These are phyloP conservation scores for Kalanchoe fedtschenkoi DNA, from an alignment of 164 flowering plant genomes.

Conservation along the genomic window DNA sequence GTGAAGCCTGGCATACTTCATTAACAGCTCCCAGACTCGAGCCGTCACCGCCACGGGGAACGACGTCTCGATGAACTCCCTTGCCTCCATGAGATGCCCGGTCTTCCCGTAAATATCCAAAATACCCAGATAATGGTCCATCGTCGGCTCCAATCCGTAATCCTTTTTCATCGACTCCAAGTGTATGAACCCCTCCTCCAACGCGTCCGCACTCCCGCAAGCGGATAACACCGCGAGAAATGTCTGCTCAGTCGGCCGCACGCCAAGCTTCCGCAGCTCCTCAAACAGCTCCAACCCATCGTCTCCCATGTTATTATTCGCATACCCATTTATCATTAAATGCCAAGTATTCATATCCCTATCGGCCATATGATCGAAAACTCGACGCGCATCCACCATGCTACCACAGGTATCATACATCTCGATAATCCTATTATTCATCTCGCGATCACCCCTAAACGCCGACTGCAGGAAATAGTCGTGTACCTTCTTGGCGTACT, in stretches of 20 bases:
- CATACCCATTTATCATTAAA: slow-evolving; percentile 55
- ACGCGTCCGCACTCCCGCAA: slow-evolving; percentile 64
- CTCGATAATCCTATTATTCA: slow-evolving; percentile 46
- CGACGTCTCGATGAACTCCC: slow-evolving; percentile 35
- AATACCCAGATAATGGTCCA: slow-evolving; percentile 54
- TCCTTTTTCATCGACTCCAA: slow-evolving; percentile 56
- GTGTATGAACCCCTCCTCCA: slow-evolving; percentile 67
- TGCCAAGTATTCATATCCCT: slow-evolving; percentile 64
- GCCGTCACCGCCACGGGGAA: slow-evolving; percentile 50
- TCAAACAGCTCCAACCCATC: slow-evolving; percentile 70
- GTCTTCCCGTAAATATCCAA: slow-evolving; percentile 49
- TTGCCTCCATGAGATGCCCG: slow-evolving; percentile 56
- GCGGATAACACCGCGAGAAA: slow-evolving; percentile 51
- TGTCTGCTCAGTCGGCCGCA: slow-evolving; percentile 40
- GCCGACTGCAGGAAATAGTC: slow-evolving; percentile 51
- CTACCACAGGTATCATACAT: slow-evolving; percentile 60
- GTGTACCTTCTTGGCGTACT: slow-evolving; percentile 59
- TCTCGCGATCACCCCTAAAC: slow-evolving; percentile 35
- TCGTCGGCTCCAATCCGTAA: slow-evolving; percentile 36
- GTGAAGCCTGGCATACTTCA: slow-evolving; percentile 57
- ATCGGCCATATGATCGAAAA: slow-evolving; percentile 64
- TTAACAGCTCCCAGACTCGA: slow-evolving; percentile 53
- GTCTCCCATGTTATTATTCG: slow-evolving; percentile 54
- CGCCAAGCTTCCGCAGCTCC: slow-evolving; percentile 46
- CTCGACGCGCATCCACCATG: slow-evolving; percentile 59